Evolutionary conservation across 176 grass and related monocot genomes (phyloP).

Genomic region (Leersia perrieri): DNA sequence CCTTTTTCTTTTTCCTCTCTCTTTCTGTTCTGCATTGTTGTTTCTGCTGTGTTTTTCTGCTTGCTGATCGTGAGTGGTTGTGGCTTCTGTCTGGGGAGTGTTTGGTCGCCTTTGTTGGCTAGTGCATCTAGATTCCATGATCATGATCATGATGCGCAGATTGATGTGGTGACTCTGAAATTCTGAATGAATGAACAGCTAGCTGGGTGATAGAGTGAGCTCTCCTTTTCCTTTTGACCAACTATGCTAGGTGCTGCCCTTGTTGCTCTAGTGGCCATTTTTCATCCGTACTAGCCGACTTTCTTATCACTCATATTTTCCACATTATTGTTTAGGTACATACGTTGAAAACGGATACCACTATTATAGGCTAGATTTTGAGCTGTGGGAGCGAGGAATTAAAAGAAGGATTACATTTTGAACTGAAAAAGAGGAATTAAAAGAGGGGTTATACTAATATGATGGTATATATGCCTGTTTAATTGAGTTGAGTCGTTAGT

Average conservation of each 20-base stretch:
- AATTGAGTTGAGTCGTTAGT: neutral
- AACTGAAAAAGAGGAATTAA: too few species aligned
- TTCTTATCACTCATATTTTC: neutral
- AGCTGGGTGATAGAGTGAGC: neutral
- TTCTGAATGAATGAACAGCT: neutral
- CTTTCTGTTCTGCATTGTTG: neutral
- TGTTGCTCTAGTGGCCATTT: neutral
- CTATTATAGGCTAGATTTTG: neutral
- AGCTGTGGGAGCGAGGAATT: too few species aligned
- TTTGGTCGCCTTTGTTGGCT: slow-evolving; percentile 27
- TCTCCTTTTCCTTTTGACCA: neutral
- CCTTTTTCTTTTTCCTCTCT: neutral
- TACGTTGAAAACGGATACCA: neutral
- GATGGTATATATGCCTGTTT: neutral
- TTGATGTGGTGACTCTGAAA: neutral
- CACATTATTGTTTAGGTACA: neutral
- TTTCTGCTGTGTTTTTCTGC: neutral
- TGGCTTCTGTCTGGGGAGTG: neutral
- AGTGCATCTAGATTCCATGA: slow-evolving; percentile 16
- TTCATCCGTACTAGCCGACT: neutral
- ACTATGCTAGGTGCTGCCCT: neutral
- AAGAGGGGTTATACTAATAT: too few species aligned
- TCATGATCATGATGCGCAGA: neutral
- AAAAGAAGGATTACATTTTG: too few species aligned
- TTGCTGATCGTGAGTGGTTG: neutral